These are phyloP conservation scores for Penicillium soppii DNA, from an alignment of 495 filamentous ascomycete species.

Conservation along the genomic window DNA sequence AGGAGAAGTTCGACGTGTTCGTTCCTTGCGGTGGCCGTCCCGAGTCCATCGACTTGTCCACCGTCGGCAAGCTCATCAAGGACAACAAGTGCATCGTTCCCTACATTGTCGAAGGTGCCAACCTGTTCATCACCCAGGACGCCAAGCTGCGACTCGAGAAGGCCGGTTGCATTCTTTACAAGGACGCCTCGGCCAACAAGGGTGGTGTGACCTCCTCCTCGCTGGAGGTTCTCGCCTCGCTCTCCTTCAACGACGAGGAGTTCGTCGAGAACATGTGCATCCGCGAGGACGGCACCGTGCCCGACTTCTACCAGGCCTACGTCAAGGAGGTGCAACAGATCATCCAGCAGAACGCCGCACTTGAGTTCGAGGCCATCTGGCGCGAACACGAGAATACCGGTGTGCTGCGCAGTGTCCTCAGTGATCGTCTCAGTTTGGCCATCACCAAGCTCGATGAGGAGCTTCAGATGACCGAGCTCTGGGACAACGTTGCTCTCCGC, in stretches of 20 bases:
- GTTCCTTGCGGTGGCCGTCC: constrained; percentile 96
- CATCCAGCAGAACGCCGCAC: constrained; percentile 82
- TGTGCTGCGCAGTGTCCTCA: constrained; percentile 75
- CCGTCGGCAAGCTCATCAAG: constrained; percentile 77
- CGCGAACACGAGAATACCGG: constrained; percentile 83
- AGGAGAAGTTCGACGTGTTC: constrained; percentile 77
- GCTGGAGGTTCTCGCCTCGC: constrained; percentile 88
- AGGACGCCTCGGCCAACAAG: constrained; percentile 98
- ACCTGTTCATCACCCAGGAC: constrained; percentile 98
- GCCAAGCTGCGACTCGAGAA: constrained; percentile 92
- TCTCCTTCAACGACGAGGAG: constrained; percentile 86
- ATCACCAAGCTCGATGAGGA: constrained; percentile 96
- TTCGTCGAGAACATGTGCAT: constrained; percentile 96
- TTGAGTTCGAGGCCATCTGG: constrained; percentile 99
- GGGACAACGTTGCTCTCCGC: constrained; percentile 78
- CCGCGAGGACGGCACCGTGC: constrained; percentile 69
- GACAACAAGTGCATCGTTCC: constrained; percentile 82
- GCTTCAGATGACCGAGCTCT: constrained; percentile 86
- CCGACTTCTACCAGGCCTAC: constrained; percentile 88
- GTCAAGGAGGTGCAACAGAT: constrained; percentile 87
- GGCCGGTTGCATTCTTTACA: constrained; percentile 91
- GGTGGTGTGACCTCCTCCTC: constrained; percentile 98
- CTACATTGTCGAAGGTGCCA: constrained; percentile 96
- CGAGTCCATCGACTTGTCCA: constrained; percentile 91
- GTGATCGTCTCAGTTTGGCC: constrained; percentile 82